Evolutionary conservation across 306 rosid species (phyloP), one percentile per base, ranked within the genome.

Genomic region (Hippophae gyantsensis): DNA sequence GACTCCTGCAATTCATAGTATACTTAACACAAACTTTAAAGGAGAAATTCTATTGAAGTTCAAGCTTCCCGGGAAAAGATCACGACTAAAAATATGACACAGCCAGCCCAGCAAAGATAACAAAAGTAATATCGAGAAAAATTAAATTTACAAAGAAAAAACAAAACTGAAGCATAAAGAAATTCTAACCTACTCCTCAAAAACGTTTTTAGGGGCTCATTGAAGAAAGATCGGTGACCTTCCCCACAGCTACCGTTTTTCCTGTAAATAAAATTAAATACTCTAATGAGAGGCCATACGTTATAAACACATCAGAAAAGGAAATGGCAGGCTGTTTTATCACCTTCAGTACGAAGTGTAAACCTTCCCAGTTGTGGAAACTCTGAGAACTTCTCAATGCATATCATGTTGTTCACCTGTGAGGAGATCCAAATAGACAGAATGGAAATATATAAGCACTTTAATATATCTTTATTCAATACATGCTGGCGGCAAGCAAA

Each of bases 291-390:
- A 60, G 14, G 40, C 50, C 26, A 46, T 53, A 10, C 48, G 53
- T 58, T 58, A 54, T n/a, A 54, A 68, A 26, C 42, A 48, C 25
- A 40, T 41, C 14, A 45, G 32, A 69, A 65, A 18, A 48, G 13
- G 14, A 23, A 13, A 50, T 8, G 56, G 56, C 25, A 27, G 56
- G 14, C 57, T 25, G 38, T 32, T 60, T 43, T 44, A 50, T 70
- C 62, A 93, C 99, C 99, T 80, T 93, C 99, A 43, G 90, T 88
- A 18, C 99, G 99, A 70, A 93, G 97, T 45, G 99, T 93, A 60
- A 93, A 93, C 77, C 99, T 82, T 74, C 99, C 99, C 13, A 93
- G 97, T 67, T 93, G 99, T 3, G 95, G 86, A 68, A 84, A 76
- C 57, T 84, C 83, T n/a, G 90, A 25, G 50, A 93, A 93, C 72